Evolutionary conservation across 73 alveolate species (phyloP).

Genomic region (Paramecium primaurelia): DNA sequence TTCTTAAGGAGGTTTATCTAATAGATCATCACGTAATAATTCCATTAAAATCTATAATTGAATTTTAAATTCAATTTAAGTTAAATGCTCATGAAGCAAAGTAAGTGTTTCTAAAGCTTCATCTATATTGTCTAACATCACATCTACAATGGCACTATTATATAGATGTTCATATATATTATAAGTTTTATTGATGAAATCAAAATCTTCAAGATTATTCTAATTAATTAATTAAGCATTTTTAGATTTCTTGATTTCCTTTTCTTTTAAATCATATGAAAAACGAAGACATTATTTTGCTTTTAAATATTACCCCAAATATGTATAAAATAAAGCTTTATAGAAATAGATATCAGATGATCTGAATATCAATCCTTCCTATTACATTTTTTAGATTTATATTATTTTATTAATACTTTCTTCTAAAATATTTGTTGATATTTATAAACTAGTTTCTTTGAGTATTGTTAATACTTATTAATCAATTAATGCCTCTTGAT

Average conservation of each 20-base stretch:
- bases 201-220: constrained; percentile 38
- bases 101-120: neutral
- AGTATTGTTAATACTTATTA: neutral
- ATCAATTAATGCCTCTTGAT: neutral
- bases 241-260: neutral
- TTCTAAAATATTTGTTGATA: neutral
- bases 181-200: constrained; percentile 39
- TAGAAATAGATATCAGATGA: constrained; percentile 36
- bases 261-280: constrained; percentile 15
- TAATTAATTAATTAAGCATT: neutral
- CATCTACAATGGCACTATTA: constrained; percentile 2
- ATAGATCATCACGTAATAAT: neutral
- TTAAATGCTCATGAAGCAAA: neutral
- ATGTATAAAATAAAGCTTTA: constrained; percentile 21
- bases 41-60: neutral
- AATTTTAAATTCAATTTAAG: neutral
- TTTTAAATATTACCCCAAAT: neutral
- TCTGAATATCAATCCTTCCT: constrained; percentile 30
- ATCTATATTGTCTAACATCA: neutral
- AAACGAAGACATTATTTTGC: neutral
- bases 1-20: neutral
- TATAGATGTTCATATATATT: constrained; percentile 42
- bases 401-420: neutral
- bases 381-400: neutral
- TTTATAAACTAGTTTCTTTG: neutral